Evolutionary conservation across 306 rosid genomes (phyloP).

Genomic region (Myrica gale): DNA sequence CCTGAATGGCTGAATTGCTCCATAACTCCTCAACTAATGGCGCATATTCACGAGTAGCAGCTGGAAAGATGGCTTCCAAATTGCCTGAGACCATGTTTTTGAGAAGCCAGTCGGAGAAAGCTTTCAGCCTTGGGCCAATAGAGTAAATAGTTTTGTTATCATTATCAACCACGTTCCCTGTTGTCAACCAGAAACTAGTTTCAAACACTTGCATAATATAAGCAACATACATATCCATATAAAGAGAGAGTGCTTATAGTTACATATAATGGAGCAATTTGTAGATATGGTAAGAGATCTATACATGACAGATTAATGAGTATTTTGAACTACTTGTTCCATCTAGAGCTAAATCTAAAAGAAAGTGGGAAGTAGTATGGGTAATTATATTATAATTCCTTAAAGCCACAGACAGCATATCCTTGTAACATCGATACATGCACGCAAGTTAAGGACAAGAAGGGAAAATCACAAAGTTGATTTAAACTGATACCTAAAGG

Average conservation of each 20-base stretch:
- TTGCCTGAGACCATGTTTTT: slow-evolving; percentile 89
- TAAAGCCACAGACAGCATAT: not conserved
- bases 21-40: slow-evolving; percentile 90
- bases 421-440: not conserved
- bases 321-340: not conserved
- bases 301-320: not conserved
- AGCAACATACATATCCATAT: not conserved
- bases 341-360: not conserved
- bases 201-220: slow-evolving; percentile 2
- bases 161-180: slow-evolving; percentile 50
- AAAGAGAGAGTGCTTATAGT: not conserved
- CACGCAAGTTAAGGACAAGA: not conserved
- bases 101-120: slow-evolving; percentile 98
- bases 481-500: slow-evolving; percentile 42
- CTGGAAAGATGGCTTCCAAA: slow-evolving; percentile 93
- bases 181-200: slow-evolving; percentile 21
- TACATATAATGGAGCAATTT: not conserved
- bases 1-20: slow-evolving; percentile 79
- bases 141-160: slow-evolving; percentile 58
- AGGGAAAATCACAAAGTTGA: slow-evolving; percentile 20
- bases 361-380: not conserved
- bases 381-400: not conserved
- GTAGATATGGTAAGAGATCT: not conserved
- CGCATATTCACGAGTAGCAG: slow-evolving; percentile 94
- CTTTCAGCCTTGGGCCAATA: slow-evolving; percentile 81